Evolutionary conservation across 2,329 filamentous ascomycete genomes (phyloP).

Genomic region (Aulographum hederae): DNA sequence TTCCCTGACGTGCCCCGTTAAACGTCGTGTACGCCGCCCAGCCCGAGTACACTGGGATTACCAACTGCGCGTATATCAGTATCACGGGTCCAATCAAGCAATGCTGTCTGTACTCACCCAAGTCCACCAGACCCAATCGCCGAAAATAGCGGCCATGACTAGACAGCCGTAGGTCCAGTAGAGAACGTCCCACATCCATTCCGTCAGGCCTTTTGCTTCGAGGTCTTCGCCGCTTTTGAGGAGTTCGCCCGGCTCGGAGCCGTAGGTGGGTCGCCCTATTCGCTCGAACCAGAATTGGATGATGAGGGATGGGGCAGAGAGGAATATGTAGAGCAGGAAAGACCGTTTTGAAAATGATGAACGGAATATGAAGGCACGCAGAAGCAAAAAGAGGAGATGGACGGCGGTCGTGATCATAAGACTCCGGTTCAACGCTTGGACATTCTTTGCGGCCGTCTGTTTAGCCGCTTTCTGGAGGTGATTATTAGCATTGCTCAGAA

Average conservation of each 20-base stretch:
- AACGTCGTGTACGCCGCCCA: conserved; percentile 28
- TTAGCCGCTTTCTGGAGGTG: conserved; percentile 32
- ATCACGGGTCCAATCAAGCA: not conserved
- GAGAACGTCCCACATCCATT: conserved; percentile 94
- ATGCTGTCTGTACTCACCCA: conserved; percentile 20
- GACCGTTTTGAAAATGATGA: conserved; percentile 33
- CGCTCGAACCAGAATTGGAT: conserved; percentile 78
- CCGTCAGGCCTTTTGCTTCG: conserved; percentile 70
- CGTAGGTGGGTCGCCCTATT: conserved; percentile 61
- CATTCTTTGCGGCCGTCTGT: conserved; percentile 60
- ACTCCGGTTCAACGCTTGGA: conserved; percentile 57
- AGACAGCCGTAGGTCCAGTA: conserved; percentile 84
- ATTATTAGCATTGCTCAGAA: too few relatives aligned
- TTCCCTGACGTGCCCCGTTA: conserved; percentile 22
- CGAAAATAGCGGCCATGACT: conserved; percentile 54
- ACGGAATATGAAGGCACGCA: conserved; percentile 46
- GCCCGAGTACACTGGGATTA: conserved; percentile 27
- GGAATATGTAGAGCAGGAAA: conserved; percentile 46
- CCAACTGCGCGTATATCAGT: conserved; percentile 9
- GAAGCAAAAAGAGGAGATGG: conserved; percentile 57
- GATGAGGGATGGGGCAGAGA: conserved; percentile 56
- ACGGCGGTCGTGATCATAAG: conserved; percentile 57
- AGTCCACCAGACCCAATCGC: conserved; percentile 60
- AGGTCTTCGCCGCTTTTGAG: conserved; percentile 73
- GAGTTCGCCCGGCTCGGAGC: conserved; percentile 35